Evolutionary conservation across 140 eudicot species (phyloP).

Genomic region (Bidens hawaiensis): DNA sequence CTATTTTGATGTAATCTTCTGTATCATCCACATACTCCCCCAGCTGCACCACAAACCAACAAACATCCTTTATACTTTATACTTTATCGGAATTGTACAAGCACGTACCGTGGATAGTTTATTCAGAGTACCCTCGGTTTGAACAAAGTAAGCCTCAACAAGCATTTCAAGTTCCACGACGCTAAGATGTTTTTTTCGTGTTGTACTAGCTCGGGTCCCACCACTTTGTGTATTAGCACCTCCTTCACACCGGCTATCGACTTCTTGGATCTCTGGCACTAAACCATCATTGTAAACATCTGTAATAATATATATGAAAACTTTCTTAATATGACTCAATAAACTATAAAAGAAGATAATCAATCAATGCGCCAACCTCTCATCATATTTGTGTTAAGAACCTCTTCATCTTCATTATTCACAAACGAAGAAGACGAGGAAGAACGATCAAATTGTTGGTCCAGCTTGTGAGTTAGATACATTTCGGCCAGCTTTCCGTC

Average conservation of each 20-base stretch:
- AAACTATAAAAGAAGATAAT: too few species aligned
- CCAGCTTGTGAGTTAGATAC: conserved; percentile 26
- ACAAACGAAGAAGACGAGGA: not conserved
- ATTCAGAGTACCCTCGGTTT: not conserved
- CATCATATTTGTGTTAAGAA: not conserved
- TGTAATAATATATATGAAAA: too few species aligned
- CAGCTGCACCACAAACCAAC: conserved; percentile 31
- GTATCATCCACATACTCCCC: conserved; percentile 75
- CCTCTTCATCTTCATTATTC: not conserved
- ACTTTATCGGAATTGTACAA: too few species aligned
- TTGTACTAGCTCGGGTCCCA: not conserved
- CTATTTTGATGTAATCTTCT: conserved; percentile 68
- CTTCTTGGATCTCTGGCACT: conserved; percentile 7
- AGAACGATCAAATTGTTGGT: conserved; percentile 39
- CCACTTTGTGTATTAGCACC: not conserved
- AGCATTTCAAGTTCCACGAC: conserved; percentile 1
- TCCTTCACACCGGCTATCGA: not conserved
- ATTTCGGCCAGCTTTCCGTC: not conserved
- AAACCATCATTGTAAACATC: too few species aligned
- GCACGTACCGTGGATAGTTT: conserved; percentile 4
- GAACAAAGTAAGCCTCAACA: not conserved
- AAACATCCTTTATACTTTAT: not conserved
- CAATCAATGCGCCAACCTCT: not conserved
- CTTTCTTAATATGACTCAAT: too few species aligned
- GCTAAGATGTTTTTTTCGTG: not conserved